Conservation (phyloP, 1,139 yeast genomes). For the Barnettozyma hawaiiensis region DNA sequence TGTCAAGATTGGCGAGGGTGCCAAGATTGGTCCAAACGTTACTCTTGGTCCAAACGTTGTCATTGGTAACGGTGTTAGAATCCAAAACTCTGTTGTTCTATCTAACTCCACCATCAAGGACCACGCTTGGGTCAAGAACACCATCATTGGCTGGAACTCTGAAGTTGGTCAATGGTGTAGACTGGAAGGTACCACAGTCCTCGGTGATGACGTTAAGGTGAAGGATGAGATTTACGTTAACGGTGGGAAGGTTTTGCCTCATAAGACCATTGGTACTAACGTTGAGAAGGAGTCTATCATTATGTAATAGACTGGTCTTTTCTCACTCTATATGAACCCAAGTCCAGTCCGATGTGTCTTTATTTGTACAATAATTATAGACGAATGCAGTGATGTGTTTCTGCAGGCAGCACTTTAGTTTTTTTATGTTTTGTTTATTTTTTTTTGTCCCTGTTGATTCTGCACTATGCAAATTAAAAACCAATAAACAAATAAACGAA, state of each 20-base stretch:
- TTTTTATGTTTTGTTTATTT: too few species aligned
- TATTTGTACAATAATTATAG: slow-evolving; percentile 8
- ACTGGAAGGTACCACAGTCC: slow-evolving; percentile 94
- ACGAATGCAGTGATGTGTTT: slow-evolving; percentile 2
- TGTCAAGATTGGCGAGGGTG: slow-evolving; percentile 87
- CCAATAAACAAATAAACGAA: too few species aligned
- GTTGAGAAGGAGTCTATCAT: slow-evolving; percentile 97
- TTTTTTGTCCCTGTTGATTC: too few species aligned
- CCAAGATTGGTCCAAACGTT: slow-evolving; percentile 97
- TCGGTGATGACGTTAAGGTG: slow-evolving; percentile 98
- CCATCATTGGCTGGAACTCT: slow-evolving; percentile 99
- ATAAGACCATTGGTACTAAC: slow-evolving; percentile 92
- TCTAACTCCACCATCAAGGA: slow-evolving; percentile 90
- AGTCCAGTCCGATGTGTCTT: too few species aligned
- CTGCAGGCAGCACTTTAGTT: too few species aligned
- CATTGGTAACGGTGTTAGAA: slow-evolving; percentile 98
- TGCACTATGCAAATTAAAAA: too few species aligned
- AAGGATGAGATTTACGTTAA: slow-evolving; percentile 98
- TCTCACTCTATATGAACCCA: background rate
- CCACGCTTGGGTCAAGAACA: slow-evolving; percentile 96
- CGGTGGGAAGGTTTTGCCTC: slow-evolving; percentile 99
- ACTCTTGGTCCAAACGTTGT: slow-evolving; percentile 95
- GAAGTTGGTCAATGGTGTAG: slow-evolving; percentile 99
- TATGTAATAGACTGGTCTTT: slow-evolving; percentile 49
- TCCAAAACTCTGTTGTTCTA: slow-evolving; percentile 90